These are phyloP conservation scores for Lepraria neglecta DNA, from an alignment of 495 filamentous ascomycete species.

Conservation along the genomic window DNA sequence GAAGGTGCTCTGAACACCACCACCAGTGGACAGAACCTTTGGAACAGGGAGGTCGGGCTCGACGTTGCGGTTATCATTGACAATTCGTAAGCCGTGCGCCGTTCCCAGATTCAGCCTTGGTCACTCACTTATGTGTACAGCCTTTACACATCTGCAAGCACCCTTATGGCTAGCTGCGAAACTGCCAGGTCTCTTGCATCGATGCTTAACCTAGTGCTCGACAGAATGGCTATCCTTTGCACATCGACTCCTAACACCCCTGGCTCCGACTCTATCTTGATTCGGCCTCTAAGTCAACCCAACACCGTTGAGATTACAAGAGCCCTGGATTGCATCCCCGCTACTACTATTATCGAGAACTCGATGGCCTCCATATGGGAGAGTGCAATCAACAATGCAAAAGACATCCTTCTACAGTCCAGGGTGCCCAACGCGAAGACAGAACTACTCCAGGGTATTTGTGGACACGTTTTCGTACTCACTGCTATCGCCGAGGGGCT, in stretches of 20 bases:
- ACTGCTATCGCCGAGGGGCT: constrained; percentile 21
- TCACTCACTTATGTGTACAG: constrained; percentile 6
- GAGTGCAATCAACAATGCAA: constrained; percentile 20
- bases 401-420: constrained; percentile 17
- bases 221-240: constrained; percentile 26
- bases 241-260: constrained; percentile 4
- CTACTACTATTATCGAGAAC: constrained; percentile 15
- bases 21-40: background rate
- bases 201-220: constrained; percentile 17
- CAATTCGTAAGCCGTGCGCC: constrained; percentile 22
- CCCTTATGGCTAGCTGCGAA: constrained; percentile 28
- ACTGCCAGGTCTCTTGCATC: constrained; percentile 26
- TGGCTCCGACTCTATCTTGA: constrained; percentile 9
- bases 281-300: constrained; percentile 22
- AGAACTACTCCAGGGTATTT: constrained; percentile 16
- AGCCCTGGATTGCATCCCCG: constrained; percentile 23
- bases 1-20: constrained; percentile 11
- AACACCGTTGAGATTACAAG: constrained; percentile 15
- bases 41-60: constrained; percentile 11
- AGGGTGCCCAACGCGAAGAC: constrained; percentile 2
- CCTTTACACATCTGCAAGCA: constrained; percentile 25
- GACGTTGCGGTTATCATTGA: constrained; percentile 27
- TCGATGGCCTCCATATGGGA: constrained; percentile 5
- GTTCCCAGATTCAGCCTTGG: background rate
- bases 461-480: constrained; percentile 30